These are phyloP conservation scores for Microstegium vimineum DNA, from an alignment of 176 grass and related monocot species.

Conservation along the genomic window DNA sequence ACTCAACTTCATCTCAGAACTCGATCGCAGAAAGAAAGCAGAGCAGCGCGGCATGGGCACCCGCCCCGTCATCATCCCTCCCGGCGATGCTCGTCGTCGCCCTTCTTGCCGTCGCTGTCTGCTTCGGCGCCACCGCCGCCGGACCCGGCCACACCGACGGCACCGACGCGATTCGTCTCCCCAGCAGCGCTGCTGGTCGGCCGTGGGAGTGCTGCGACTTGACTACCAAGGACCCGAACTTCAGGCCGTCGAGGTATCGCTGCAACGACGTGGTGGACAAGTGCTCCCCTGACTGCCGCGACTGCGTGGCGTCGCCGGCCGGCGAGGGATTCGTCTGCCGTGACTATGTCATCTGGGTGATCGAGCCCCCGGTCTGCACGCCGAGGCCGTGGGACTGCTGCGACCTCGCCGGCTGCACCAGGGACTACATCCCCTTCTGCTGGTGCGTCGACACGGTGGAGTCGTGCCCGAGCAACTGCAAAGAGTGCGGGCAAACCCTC, in stretches of 20 bases:
- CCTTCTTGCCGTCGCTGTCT: too few relatives aligned
- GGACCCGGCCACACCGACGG: neutral
- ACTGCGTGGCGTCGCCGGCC: neutral
- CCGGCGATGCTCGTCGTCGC: neutral
- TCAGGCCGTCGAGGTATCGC: neutral
- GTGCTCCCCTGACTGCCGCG: neutral
- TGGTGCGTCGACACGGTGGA: neutral
- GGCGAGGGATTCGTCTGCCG: neutral
- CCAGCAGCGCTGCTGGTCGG: neutral
- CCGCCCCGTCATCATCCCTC: neutral
- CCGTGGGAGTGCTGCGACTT: constrained; percentile 1
- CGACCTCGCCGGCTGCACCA: neutral
- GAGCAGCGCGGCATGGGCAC: neutral
- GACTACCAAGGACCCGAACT: fast-evolving
- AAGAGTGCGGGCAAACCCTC: neutral
- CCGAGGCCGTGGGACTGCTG: constrained; percentile 3
- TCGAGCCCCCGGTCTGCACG: neutral
- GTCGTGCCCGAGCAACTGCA: neutral
- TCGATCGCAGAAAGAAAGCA: neutral
- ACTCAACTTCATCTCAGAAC: too few relatives aligned
- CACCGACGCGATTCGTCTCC: neutral
- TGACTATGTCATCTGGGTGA: neutral
- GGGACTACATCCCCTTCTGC: neutral
- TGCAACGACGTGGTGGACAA: neutral
- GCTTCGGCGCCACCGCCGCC: neutral